Base-by-base conservation (phyloP, 2,329 filamentous ascomycete genomes). In the Fusarium irregulare region DNA sequence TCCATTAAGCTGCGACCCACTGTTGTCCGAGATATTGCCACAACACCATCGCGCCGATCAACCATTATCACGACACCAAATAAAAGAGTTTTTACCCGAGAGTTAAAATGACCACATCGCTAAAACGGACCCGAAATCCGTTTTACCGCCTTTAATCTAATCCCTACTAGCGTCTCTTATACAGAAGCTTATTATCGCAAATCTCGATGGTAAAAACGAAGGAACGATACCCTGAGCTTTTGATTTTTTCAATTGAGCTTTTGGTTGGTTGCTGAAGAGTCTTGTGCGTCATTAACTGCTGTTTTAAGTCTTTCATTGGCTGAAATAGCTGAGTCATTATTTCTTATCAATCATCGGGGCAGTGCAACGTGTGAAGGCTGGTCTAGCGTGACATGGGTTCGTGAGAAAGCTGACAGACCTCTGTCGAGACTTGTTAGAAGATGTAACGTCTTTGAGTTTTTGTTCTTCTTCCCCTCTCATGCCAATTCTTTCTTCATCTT, bases 321-420 rank as follows among this genome's bases (percentile, higher is more conserved):
- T 0, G 0, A 0, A 5, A 2, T 2, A 5, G 59, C 60, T 64
- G 44, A 64, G n/a, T 64, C 21, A 64, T 30, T 11, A 6, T 0
- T 58, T 20, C 3, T 28, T 56, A 64, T 34, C 41, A 46, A n/a
- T 3, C 16, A 57, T 64, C 5, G 30, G 40, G 37, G 7, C 41
- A 54, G 42, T 44, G 49, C 6, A 48, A 45, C 37, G 14, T 11
- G 18, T 18, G 20, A 53, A 55, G 34, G 58, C 44, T 58, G 45
- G 61, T 37, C 7, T 50, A 64, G 51, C 13, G 50, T 20, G 25
- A 64, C 60, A 64, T 40, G 60, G 50, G 14, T 20, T 40, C 37
- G 49, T 28, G 11, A 34, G 27, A 28, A 28, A 18, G 20, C 25
- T 45, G n/a, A 59, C 60, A 49, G 30, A 28, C 8, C 14, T 28